Evolutionary conservation across 805 yeast genomes (phyloP).

Genomic region (Lachancea kluyveri): DNA sequence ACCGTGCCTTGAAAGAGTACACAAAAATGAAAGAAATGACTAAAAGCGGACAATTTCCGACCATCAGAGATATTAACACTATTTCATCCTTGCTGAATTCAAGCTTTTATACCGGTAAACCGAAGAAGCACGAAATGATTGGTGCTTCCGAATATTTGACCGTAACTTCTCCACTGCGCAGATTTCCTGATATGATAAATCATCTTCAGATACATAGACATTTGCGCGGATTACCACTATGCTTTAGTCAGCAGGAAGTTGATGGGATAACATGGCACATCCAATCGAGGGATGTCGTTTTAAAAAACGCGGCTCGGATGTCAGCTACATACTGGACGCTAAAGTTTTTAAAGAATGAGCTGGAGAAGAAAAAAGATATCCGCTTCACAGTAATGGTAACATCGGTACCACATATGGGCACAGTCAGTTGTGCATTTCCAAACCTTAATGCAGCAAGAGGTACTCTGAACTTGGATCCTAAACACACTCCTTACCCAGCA

Average conservation of each 20-base stretch:
- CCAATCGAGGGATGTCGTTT: constrained; percentile 37
- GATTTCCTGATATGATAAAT: constrained; percentile 73
- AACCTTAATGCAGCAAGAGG: constrained; percentile 29
- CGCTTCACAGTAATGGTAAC: constrained; percentile 34
- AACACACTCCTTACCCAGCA: constrained; percentile 25
- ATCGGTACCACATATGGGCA: constrained; percentile 36
- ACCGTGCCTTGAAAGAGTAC: constrained; percentile 21
- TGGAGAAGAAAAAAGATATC: constrained; percentile 8
- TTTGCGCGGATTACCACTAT: constrained; percentile 24
- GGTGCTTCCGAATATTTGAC: constrained; percentile 62
- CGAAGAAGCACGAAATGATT: constrained; percentile 51
- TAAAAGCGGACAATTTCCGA: constrained; percentile 18
- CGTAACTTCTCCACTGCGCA: constrained; percentile 83
- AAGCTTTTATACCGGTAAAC: constrained; percentile 43
- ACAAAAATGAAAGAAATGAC: constrained; percentile 19
- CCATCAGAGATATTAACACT: constrained; percentile 37
- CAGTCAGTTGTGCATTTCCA: constrained; percentile 28
- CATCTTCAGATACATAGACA: constrained; percentile 67
- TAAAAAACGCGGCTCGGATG: constrained; percentile 27
- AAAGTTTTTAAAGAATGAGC: constrained; percentile 19
- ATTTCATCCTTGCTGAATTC: constrained; percentile 43
- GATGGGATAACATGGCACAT: constrained; percentile 37
- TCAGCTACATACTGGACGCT: constrained; percentile 35
- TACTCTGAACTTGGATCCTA: constrained; percentile 22
- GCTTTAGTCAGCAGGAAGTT: constrained; percentile 32